Conservation (phyloP, 306 rosid genomes). For the Inga laurina region DNA sequence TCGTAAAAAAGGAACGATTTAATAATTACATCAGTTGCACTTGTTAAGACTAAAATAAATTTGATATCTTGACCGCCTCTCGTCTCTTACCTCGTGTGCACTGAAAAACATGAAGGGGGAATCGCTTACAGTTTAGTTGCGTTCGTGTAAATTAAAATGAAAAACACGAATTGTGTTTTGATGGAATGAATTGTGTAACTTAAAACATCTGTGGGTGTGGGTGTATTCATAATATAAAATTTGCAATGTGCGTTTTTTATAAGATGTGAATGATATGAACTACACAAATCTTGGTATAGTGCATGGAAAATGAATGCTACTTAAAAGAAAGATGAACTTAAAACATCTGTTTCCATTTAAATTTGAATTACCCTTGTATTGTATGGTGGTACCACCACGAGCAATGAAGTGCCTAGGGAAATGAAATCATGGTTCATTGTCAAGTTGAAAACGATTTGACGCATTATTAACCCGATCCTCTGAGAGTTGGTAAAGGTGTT, state of each 20-base stretch:
- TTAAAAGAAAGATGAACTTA: background rate
- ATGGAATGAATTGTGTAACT: background rate
- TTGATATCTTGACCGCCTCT: background rate
- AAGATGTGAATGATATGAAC: background rate
- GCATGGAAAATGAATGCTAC: background rate
- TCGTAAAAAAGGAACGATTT: background rate
- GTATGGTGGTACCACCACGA: background rate
- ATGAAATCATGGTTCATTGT: background rate
- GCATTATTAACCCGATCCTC: background rate
- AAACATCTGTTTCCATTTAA: background rate
- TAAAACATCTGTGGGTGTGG: no score
- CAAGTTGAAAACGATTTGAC: slow-evolving; percentile 13
- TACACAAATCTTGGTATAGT: background rate
- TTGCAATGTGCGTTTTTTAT: background rate
- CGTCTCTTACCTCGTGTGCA: background rate
- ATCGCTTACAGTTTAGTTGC: background rate
- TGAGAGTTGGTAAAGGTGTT: background rate
- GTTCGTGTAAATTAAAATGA: background rate
- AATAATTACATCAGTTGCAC: background rate
- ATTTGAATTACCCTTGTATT: background rate
- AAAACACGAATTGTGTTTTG: background rate
- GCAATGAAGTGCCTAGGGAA: background rate
- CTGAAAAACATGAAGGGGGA: background rate
- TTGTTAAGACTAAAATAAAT: background rate
- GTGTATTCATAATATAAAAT: background rate